phyloP scores from a whole-genome alignment of 2,329 filamentous ascomycete genomes.

The Paraconiothyrium sp. region DNA sequence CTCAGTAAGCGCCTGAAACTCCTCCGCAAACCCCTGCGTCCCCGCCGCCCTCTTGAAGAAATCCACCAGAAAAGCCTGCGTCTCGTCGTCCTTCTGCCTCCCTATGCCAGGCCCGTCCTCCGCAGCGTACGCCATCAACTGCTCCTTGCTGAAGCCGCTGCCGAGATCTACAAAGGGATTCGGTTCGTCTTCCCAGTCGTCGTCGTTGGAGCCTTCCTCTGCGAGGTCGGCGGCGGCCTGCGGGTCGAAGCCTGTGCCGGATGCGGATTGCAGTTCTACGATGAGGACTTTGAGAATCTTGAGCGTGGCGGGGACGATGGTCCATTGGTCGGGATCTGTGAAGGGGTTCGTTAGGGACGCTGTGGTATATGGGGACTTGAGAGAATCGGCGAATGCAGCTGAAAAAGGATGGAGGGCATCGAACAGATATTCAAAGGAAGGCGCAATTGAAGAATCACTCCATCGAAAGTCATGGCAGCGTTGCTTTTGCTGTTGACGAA shows the following conservation, averaged over 20 bases:
- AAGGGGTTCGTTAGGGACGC: constrained; percentile 24
- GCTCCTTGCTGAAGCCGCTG: constrained; percentile 60
- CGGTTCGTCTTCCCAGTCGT: constrained; percentile 83
- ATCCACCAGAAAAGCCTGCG: constrained; percentile 81
- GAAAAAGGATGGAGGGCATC: constrained; percentile 2
- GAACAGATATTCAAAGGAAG: constrained; percentile 1
- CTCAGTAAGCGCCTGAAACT: constrained; percentile 63
- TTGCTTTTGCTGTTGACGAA: not conserved
- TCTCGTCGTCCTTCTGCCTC: constrained; percentile 87
- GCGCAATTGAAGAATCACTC: not conserved
- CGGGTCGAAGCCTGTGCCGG: constrained; percentile 69
- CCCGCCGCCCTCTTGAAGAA: constrained; percentile 74
- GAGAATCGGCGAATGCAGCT: constrained; percentile 6
- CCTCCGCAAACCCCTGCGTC: constrained; percentile 64
- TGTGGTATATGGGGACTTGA: not conserved
- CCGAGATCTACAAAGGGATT: constrained; percentile 78
- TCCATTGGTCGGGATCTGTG: constrained; percentile 88
- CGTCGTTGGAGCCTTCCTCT: constrained; percentile 72
- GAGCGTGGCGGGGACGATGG: constrained; percentile 83
- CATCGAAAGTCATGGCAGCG: not conserved
- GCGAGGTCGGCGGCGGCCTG: constrained; percentile 69
- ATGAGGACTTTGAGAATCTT: constrained; percentile 98
- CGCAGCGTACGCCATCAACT: constrained; percentile 80
- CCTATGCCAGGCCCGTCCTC: constrained; percentile 57
- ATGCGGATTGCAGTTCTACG: constrained; percentile 86